Conservation (phyloP, 2,329 filamentous ascomycete species). For the Kalmusia sp. region DNA sequence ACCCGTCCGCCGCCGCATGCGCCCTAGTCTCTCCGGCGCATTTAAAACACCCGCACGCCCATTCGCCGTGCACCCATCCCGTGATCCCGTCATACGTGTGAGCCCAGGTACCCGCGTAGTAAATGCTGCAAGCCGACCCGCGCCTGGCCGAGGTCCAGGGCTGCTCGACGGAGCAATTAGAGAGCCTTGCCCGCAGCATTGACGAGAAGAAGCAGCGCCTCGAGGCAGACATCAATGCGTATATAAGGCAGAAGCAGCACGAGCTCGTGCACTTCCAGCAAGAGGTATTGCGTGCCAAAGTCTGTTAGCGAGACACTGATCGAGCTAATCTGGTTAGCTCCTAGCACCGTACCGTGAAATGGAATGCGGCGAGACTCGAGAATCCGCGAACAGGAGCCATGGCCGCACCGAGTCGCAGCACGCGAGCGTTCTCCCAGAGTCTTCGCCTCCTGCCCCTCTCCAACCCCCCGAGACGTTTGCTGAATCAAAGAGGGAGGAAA, state of each 20-base stretch:
- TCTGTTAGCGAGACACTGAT: constrained; percentile 13
- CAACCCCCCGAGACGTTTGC: constrained; percentile 13
- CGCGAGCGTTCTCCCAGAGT: constrained; percentile 1
- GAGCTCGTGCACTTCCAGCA: constrained; percentile 40
- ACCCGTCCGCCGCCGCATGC: constrained; percentile 14
- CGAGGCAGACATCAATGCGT: constrained; percentile 43
- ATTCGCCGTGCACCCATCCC: constrained; percentile 22
- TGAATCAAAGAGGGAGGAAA: constrained; percentile 29
- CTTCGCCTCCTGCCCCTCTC: constrained; percentile 3
- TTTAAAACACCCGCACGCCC: constrained; percentile 11
- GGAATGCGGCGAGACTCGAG: constrained; percentile 30
- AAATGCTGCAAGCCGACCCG: constrained; percentile 39
- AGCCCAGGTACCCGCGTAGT: constrained; percentile 12
- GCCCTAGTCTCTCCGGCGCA: constrained; percentile 6
- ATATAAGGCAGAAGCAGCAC: constrained; percentile 42
- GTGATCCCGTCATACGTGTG: constrained; percentile 25
- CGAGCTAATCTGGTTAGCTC: constrained; percentile 42
- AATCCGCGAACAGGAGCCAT: constrained; percentile 4
- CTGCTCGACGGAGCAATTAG: constrained; percentile 40
- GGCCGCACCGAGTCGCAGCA: background rate
- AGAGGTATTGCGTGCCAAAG: constrained; percentile 30
- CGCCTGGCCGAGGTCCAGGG: constrained; percentile 41
- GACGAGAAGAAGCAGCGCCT: constrained; percentile 45
- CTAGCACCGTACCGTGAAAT: constrained; percentile 39
- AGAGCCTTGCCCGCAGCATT: constrained; percentile 38